Evolutionary conservation across 1,139 yeast genomes (phyloP), one percentile per base, ranked within the genome.

Genomic region (Hansenula sp.): DNA sequence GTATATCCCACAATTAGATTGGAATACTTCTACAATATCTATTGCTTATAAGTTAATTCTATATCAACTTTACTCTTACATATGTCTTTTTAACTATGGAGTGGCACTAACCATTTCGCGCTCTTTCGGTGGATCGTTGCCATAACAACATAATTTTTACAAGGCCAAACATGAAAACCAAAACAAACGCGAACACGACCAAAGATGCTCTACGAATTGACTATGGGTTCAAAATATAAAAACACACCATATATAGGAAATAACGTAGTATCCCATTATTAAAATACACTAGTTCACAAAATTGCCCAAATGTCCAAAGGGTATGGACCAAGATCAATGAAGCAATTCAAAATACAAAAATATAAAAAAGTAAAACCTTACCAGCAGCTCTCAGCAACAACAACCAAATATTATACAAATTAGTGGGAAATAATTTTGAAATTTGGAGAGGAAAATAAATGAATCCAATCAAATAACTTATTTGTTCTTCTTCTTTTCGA

Each of bases 401-500:
- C 30, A 21, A 13, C 31, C 28, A 13, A 36, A 18, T 37, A 37
- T 19, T 37, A 37, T 37, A 37, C 36, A 34, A 19, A 34, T 10
- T 15, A n/a, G 21, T n/a, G n/a, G n/a, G n/a, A n/a, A n/a, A n/a
- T n/a, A 11, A 19, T 37, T 19, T 33, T 33, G 19, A 21, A 9
- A n/a, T 38, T 15, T 24, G 33, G n/a, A n/a, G n/a, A n/a, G n/a
- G n/a, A n/a, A n/a, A n/a, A n/a, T n/a, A 16, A 16, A 5, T 16
- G 4, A 9, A 30, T 8, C 19, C 25, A 16, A 18, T 19, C 6
- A 6, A 33, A 33, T 11, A 13, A 34, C 18, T 42, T 47, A 55
- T 51, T 53, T 54, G 45, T 51, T 45, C 47, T 84, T 84, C 71
- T 84, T 84, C 76, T 86, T 82, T 71, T 90, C 97, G 46, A 88